Base-by-base conservation (phyloP, 108 stramenopile genomes). In the Cyclotella kingstonii region DNA sequence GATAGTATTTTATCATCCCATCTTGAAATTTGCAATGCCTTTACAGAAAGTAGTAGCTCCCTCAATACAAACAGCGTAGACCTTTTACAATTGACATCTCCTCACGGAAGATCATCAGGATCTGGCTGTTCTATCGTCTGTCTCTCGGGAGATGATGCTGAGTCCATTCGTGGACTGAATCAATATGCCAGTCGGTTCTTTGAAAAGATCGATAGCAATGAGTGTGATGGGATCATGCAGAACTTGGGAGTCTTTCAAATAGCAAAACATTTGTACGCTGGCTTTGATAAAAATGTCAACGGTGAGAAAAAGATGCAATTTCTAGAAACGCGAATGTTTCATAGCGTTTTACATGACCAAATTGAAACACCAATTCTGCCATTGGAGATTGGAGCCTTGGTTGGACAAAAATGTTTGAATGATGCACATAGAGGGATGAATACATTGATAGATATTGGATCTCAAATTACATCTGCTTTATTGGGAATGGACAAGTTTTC, bases 391-490 rank as follows among this genome's bases (percentile, higher is more conserved):
- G 61, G 60, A 29, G 56, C 55, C 1, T 18, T 75, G 36, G 68
- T 75, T 8, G 73, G 73, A 21, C 18, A 9, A 2, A 14, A 35
- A 11, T 55, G 52, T 56, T 10, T 75, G 31, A 30, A 11, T 19
- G 44, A 54, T 33, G 73, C 73, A 10, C 67, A 63, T 30, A 49
- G 28, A 14, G 73, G 73, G 9, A 75, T 75, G 68, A 54, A 47
- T 1, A 75, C 68, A 21, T 38, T 75, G 26, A 15, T 70, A 14
- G 52, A 69, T 41, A 69, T 75, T 14, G 73, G 73, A 8, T 48
- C 51, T 14, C 73, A 75, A 49, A 75, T 75, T 28, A 75, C 73
- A 6, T 69, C 68, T 4, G 73, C 73, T 15, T 61, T 75, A n/a
- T 34, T 75, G 11, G 61, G 62, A 19, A 63, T 75, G 68, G 48